Conservation (phyloP, 352 stramenopile genomes). For the Phytophthora boehmeriae region DNA sequence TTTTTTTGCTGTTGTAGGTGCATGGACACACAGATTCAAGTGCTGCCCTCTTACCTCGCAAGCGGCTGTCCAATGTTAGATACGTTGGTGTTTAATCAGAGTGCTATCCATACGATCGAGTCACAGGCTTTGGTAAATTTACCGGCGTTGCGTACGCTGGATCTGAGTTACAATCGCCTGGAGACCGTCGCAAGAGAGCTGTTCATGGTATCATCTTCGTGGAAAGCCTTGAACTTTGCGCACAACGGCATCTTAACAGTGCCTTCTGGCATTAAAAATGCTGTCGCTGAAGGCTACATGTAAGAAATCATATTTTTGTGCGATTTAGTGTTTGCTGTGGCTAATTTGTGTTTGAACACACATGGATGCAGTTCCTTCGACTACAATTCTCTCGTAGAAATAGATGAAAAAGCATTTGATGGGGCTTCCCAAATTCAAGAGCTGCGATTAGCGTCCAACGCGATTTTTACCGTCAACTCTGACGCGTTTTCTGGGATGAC, state of each 20-base stretch:
- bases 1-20: constrained; percentile 26
- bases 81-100: constrained; percentile 48
- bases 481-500: constrained; percentile 61
- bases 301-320: constrained; percentile 29
- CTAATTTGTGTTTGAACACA: constrained; percentile 1
- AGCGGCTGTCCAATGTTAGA: constrained; percentile 46
- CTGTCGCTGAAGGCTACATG: constrained; percentile 59
- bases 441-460: constrained; percentile 55
- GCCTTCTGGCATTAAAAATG: constrained; percentile 42
- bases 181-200: constrained; percentile 41
- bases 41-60: constrained; percentile 38
- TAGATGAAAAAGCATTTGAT: constrained; percentile 50
- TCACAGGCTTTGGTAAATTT: constrained; percentile 48
- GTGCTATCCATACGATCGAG: constrained; percentile 50
- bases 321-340: not conserved
- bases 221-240: constrained; percentile 62
- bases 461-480: constrained; percentile 66
- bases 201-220: constrained; percentile 49
- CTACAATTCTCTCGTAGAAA: constrained; percentile 64
- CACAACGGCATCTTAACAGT: constrained; percentile 49
- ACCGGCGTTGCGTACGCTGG: constrained; percentile 56
- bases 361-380: constrained; percentile 55
- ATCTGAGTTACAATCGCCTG: constrained; percentile 64
- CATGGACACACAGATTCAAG: constrained; percentile 45
- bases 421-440: constrained; percentile 51